Evolutionary conservation across 1,139 yeast genomes (phyloP).

Genomic region (Kluyveromyces marxianus): DNA sequence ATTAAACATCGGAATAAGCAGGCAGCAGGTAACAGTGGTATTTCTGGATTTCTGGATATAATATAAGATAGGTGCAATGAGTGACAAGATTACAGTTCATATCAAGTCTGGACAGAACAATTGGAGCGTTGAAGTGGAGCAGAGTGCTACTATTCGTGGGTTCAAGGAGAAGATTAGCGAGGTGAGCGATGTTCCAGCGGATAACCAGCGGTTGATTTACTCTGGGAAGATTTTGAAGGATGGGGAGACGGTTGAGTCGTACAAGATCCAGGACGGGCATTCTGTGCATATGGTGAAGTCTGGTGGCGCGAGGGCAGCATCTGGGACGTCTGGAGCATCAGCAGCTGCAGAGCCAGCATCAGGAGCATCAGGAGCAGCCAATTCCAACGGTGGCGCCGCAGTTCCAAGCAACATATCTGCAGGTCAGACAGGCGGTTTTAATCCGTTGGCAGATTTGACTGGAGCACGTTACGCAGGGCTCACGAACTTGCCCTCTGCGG

Average conservation of each 20-base stretch:
- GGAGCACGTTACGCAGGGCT: conserved; percentile 96
- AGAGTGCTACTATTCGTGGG: conserved; percentile 52
- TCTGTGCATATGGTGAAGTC: conserved; percentile 80
- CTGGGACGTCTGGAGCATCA: conserved; percentile 19
- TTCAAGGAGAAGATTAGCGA: conserved; percentile 60
- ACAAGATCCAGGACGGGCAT: conserved; percentile 80
- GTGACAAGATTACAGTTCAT: conserved; percentile 25
- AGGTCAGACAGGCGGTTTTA: conserved; percentile 75
- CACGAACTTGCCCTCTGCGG: conserved; percentile 72
- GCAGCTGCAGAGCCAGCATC: conserved; percentile 16
- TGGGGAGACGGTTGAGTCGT: conserved; percentile 59
- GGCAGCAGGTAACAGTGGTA: no score
- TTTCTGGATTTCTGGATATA: no score
- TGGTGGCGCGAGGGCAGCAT: conserved; percentile 35
- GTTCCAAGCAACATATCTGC: conserved; percentile 76
- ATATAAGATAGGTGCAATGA: not conserved
- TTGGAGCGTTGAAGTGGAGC: conserved; percentile 53
- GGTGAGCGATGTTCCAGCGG: conserved; percentile 58
- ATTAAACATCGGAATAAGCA: no score
- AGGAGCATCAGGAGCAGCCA: conserved; percentile 10
- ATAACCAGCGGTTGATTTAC: conserved; percentile 78
- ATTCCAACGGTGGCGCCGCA: conserved; percentile 20
- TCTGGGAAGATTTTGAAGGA: conserved; percentile 93
- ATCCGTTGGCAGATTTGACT: conserved; percentile 85
- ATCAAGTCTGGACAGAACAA: conserved; percentile 63